These are phyloP conservation scores for Pseudocercospora musae DNA, from an alignment of 2,329 filamentous ascomycete genomes.

Conservation along the genomic window DNA sequence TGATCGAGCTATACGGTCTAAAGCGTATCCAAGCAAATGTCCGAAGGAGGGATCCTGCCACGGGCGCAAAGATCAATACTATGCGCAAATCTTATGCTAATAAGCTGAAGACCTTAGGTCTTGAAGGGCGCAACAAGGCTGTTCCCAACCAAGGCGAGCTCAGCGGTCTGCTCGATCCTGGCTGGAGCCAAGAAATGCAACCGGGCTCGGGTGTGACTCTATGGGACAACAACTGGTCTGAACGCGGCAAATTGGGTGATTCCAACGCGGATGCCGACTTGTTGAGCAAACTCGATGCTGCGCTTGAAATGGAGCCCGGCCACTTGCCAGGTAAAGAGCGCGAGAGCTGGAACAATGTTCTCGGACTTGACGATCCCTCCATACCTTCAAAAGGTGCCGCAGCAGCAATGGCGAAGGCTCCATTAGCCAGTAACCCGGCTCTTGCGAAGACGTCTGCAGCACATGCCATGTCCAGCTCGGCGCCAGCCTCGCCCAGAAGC, in stretches of 20 bases:
- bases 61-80: slow-evolving; percentile 64
- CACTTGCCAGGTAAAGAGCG: slow-evolving; percentile 42
- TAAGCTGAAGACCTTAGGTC: slow-evolving; percentile 49
- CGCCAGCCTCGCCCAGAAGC: slow-evolving; percentile 38
- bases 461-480: slow-evolving; percentile 28
- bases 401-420: slow-evolving; percentile 2
- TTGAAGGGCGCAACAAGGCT: slow-evolving; percentile 50
- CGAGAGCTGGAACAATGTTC: slow-evolving; percentile 41
- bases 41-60: slow-evolving; percentile 56
- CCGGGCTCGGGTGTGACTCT: slow-evolving; percentile 6
- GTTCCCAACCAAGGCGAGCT: slow-evolving; percentile 39
- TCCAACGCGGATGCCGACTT: slow-evolving; percentile 30
- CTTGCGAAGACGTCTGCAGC: slow-evolving; percentile 28
- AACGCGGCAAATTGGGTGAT: slow-evolving; percentile 39
- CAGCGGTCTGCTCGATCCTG: slow-evolving; percentile 34
- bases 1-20: slow-evolving; percentile 58
- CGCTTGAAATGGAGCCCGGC: slow-evolving; percentile 44
- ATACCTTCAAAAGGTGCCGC: slow-evolving; percentile 29
- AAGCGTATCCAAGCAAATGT: slow-evolving; percentile 56
- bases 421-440: slow-evolving; percentile 23
- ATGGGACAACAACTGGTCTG: slow-evolving; percentile 39
- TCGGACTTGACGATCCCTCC: slow-evolving; percentile 44
- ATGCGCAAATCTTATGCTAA: slow-evolving; percentile 57
- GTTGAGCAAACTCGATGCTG: slow-evolving; percentile 39
- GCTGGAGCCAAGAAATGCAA: slow-evolving; percentile 24